Evolutionary conservation across 768 basidiomycete species (phyloP).

Genomic region (Hypsizygus marmoreus): DNA sequence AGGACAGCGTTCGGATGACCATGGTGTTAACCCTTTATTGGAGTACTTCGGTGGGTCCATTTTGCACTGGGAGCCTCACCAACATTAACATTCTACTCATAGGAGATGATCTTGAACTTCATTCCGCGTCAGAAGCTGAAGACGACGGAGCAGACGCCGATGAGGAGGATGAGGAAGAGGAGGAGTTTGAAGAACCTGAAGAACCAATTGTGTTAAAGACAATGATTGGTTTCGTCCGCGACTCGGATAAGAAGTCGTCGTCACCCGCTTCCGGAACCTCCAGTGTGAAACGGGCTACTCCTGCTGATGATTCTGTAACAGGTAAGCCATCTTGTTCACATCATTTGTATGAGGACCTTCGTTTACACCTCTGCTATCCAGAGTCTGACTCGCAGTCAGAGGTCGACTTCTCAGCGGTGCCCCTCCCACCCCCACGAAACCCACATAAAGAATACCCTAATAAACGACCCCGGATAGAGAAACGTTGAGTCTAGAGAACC

Average conservation of each 20-base stretch:
- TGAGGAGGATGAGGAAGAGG: slow-evolving; percentile 22
- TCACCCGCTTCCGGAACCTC: slow-evolving; percentile 1
- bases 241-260: slow-evolving; percentile 7
- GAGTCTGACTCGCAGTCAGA: slow-evolving; percentile 30
- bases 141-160: slow-evolving; percentile 23
- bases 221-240: slow-evolving; percentile 15
- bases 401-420: slow-evolving; percentile 1
- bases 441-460: not conserved
- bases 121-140: slow-evolving; percentile 54
- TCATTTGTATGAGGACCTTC: not conserved
- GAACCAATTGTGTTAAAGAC: slow-evolving; percentile 24
- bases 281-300: slow-evolving; percentile 5
- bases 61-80: not conserved
- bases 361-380: not conserved
- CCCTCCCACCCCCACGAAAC: not conserved
- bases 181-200: slow-evolving; percentile 27
- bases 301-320: slow-evolving; percentile 42
- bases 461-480: slow-evolving; percentile 11
- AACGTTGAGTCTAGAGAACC: slow-evolving; percentile 6
- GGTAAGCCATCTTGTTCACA: slow-evolving; percentile 16
- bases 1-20: too few relatives aligned
- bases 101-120: slow-evolving; percentile 47
- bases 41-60: slow-evolving; percentile 49
- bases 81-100: not conserved
- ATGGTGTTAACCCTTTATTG: slow-evolving; percentile 44